Percentiles rank a stretch among this genome's conserved stretches.
These are phyloP conservation scores for Daldinia childiae DNA, from an alignment of 495 filamentous ascomycete genomes.

Conservation along the genomic window DNA sequence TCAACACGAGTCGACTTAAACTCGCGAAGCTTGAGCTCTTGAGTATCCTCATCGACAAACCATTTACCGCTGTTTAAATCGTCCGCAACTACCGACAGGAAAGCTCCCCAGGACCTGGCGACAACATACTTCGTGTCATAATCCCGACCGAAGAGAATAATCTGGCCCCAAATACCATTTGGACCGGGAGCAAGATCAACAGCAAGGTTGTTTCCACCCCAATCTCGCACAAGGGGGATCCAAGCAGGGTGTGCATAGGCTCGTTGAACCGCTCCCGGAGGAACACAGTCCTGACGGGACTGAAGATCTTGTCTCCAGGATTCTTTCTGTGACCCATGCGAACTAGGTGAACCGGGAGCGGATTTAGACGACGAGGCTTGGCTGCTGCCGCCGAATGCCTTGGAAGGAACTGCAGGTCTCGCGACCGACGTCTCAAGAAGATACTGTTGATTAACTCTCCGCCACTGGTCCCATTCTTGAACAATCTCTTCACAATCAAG, in stretches of 20 bases:
- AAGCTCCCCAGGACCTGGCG: constrained; percentile 88
- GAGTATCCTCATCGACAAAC: constrained; percentile 88
- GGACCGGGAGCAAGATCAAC: constrained; percentile 94
- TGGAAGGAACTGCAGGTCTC: constrained; percentile 67
- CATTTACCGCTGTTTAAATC: constrained; percentile 87
- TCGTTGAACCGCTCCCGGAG: constrained; percentile 85
- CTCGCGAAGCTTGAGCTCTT: constrained; percentile 89
- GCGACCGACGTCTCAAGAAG: constrained; percentile 66
- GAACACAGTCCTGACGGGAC: constrained; percentile 86
- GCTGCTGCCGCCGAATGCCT: constrained; percentile 70
- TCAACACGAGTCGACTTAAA: constrained; percentile 89
- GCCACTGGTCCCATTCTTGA: constrained; percentile 98
- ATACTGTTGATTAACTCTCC: constrained; percentile 88
- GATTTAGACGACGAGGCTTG: constrained; percentile 61
- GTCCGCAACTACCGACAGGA: constrained; percentile 87
- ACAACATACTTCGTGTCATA: constrained; percentile 99
- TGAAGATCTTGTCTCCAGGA: constrained; percentile 86
- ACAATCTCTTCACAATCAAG: constrained; percentile 98
- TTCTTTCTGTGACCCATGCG: constrained; percentile 66
- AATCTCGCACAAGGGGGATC: constrained; percentile 96
- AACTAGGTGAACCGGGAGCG: constrained; percentile 59
- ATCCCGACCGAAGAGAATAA: constrained; percentile 96
- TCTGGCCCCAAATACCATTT: constrained; percentile 90
- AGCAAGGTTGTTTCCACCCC: constrained; percentile 97
- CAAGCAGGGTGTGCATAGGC: constrained; percentile 93